Conservation (phyloP, 2,329 filamentous ascomycete species). For the Fusarium begoniae region DNA sequence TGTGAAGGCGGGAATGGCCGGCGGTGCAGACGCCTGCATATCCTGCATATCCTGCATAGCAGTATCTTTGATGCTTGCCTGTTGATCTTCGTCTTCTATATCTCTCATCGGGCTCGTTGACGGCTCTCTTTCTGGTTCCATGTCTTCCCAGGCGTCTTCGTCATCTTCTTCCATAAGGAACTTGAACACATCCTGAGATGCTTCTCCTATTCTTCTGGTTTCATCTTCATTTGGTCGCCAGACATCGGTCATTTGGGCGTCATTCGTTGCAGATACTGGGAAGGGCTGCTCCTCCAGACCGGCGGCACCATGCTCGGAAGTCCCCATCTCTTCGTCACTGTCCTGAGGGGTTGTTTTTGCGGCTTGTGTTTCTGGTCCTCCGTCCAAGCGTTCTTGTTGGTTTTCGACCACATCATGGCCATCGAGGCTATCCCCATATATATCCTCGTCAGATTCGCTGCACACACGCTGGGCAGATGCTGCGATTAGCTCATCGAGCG, state of each 20-base stretch:
- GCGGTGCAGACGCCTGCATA: too few species aligned
- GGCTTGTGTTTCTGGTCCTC: not conserved
- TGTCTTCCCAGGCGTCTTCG: not conserved
- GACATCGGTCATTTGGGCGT: slow-evolving; percentile 1
- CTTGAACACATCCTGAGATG: not conserved
- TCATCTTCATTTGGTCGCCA: not conserved
- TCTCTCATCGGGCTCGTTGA: not conserved
- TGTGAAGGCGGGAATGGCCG: not conserved
- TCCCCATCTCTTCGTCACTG: slow-evolving; percentile 1
- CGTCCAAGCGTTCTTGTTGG: not conserved
- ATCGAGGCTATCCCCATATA: not conserved
- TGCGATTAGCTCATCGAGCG: not conserved
- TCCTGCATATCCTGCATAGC: not conserved
- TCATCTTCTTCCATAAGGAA: not conserved
- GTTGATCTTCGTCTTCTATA: not conserved
- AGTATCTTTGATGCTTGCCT: not conserved
- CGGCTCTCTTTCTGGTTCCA: not conserved
- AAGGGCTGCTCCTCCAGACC: not conserved
- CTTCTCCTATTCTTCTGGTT: not conserved
- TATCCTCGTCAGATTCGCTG: not conserved
- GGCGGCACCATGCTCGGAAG: too few species aligned
- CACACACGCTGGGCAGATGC: too few species aligned
- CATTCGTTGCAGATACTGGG: not conserved
- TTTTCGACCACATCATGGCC: not conserved
- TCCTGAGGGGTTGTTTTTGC: not conserved